These are phyloP conservation scores for Neurospora cerealis DNA, from an alignment of 495 filamentous ascomycete species.

Conservation along the genomic window DNA sequence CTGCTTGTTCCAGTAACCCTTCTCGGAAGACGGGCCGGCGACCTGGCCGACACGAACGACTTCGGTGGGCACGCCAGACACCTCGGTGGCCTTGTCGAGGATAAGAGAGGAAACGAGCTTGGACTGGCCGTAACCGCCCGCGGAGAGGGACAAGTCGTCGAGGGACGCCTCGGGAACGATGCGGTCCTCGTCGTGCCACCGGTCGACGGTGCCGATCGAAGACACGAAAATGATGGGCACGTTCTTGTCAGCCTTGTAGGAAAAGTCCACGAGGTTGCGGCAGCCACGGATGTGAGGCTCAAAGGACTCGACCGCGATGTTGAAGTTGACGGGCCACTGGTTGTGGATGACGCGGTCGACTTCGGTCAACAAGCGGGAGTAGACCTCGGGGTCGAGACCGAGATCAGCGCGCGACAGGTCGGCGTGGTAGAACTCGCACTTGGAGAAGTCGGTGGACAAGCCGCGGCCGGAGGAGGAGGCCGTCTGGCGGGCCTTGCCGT, in stretches of 20 bases:
- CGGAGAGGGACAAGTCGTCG: conserved; percentile 25
- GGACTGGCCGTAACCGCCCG: conserved; percentile 46
- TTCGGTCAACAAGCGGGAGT: conserved; percentile 24
- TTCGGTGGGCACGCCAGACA: conserved; percentile 30
- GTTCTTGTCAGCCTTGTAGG: conserved; percentile 26
- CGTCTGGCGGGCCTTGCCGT: conserved; percentile 27
- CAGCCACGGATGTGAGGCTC: conserved; percentile 45
- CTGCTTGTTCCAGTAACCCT: conserved; percentile 42
- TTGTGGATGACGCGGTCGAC: conserved; percentile 49
- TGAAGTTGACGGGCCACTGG: conserved; percentile 57
- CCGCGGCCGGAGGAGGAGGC: conserved; percentile 22
- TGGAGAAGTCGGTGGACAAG: conserved; percentile 24
- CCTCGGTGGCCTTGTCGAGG: conserved; percentile 30
- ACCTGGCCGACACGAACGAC: conserved; percentile 50
- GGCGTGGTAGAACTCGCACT: conserved; percentile 39
- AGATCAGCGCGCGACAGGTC: conserved; percentile 38
- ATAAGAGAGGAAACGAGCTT: conserved; percentile 46
- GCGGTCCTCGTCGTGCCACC: conserved; percentile 13
- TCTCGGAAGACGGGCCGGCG: conserved; percentile 34
- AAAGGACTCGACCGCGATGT: conserved; percentile 44
- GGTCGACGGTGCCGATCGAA: conserved; percentile 37
- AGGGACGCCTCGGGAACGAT: conserved; percentile 37
- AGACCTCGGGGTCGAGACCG: conserved; percentile 29
- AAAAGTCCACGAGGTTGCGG: conserved; percentile 43
- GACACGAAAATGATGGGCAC: conserved; percentile 48